Conservation (phyloP, 495 filamentous ascomycete species). For the Aspergillus conjunctus region DNA sequence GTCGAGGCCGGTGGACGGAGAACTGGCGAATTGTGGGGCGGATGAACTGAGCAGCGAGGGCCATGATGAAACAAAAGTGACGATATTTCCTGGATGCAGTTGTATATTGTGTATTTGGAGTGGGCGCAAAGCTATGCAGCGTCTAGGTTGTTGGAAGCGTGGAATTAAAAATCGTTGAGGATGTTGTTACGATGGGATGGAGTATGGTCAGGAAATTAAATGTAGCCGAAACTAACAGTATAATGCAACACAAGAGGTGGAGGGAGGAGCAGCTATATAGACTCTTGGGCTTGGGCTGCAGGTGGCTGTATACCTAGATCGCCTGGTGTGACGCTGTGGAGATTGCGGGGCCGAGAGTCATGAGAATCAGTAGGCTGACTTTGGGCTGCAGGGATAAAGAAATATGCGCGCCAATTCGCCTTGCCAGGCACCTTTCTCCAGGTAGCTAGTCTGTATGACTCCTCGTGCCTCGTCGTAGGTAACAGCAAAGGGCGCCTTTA, state of each 20-base stretch:
- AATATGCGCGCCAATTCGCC: constrained; percentile 1
- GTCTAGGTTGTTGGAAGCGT: too few species aligned
- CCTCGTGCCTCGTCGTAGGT: too few species aligned
- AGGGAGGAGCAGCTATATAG: neutral
- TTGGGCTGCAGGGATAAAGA: constrained; percentile 1
- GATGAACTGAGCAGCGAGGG: constrained; percentile 33
- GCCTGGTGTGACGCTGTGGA: constrained; percentile 9
- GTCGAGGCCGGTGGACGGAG: constrained; percentile 45
- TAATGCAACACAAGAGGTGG: too few species aligned
- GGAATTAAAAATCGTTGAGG: too few species aligned
- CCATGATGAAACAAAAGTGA: constrained; percentile 27
- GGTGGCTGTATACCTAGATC: neutral
- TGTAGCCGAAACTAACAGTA: too few species aligned
- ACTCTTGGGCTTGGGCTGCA: neutral
- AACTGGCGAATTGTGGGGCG: constrained; percentile 49
- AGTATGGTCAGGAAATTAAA: too few species aligned
- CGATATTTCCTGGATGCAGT: too few species aligned
- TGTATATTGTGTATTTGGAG: too few species aligned
- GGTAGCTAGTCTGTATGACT: too few species aligned
- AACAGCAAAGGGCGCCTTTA: neutral
- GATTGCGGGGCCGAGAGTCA: constrained; percentile 15
- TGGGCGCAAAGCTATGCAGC: too few species aligned
- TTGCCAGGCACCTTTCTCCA: neutral
- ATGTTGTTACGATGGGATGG: too few species aligned
- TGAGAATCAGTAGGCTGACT: constrained; percentile 6